Base-by-base conservation (phyloP, 2,329 filamentous ascomycete genomes). In the Ilyonectria destructans region DNA sequence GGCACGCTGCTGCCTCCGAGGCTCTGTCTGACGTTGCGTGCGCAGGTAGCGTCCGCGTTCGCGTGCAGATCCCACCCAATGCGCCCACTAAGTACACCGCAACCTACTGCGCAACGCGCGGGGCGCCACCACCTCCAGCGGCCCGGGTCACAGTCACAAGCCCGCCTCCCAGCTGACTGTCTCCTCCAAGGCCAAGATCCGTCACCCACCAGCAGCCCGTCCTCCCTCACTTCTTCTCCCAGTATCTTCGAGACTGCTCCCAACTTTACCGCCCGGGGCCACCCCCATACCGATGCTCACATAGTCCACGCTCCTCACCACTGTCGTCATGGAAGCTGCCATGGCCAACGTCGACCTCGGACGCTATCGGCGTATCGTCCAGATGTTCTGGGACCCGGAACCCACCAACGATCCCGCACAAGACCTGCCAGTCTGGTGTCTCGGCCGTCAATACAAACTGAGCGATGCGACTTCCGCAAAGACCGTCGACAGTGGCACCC, bases 301-400 rank as follows among this genome's bases (percentile, higher is more conserved):
- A 45, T 76, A 58, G 61, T 35, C 17, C n/a, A 58, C 46, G 35
- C 40, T 56, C 26, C 43, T 52, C 56, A 58, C 40, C 51, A 45
- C 58, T 56, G 29, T 33, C 59, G 68, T 35, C 61, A 82, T 82
- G 79, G 79, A 82, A 70, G 78, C 76, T 31, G 75, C 78, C 52
- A 78, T 86, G 70, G 83, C 85, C 40, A 90, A 88, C 65, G 89
- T 93, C 63, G 93, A 97, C 77, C 85, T 97, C 68, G 89, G 93
- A 74, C 92, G 93, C 74, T 87, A 87, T 69, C 93, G 94, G 81
- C 92, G 93, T 71, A 90, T 98, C 75, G 91, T 98, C 68, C 93
- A 96, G 82, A 94, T 93, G 83, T 92, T 98, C 77, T 97, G 95
- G 92, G 95, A 98, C 75, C 94, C 95, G 0, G 91, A 95, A 71